Evolutionary conservation across 1,284 basidiomycete species (phyloP).

Genomic region (Schizophyllum amplum): DNA sequence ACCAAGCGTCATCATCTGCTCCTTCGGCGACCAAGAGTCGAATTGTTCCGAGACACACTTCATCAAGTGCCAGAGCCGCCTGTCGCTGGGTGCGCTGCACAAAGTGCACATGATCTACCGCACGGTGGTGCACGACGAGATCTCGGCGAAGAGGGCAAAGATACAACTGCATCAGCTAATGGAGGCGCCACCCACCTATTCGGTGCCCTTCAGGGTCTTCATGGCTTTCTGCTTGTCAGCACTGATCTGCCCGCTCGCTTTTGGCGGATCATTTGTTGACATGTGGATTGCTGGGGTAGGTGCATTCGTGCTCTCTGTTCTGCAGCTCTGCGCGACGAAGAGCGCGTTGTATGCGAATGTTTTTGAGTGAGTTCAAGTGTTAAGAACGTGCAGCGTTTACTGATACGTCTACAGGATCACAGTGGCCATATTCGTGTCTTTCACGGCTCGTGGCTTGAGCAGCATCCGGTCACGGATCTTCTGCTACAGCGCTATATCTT

Average conservation of each 20-base stretch:
- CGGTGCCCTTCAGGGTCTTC: slow-evolving; percentile 47
- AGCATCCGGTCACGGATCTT: slow-evolving; percentile 69
- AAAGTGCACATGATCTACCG: slow-evolving; percentile 73
- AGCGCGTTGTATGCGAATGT: slow-evolving; percentile 79
- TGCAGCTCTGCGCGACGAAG: slow-evolving; percentile 66
- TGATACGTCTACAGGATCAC: slow-evolving; percentile 52
- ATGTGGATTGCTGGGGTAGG: slow-evolving; percentile 70
- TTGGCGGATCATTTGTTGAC: slow-evolving; percentile 79
- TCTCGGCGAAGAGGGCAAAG: slow-evolving; percentile 67
- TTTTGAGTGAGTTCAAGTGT: slow-evolving; percentile 62
- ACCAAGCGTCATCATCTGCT: slow-evolving; percentile 75
- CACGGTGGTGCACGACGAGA: slow-evolving; percentile 76
- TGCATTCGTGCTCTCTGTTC: slow-evolving; percentile 54
- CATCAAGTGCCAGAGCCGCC: slow-evolving; percentile 65
- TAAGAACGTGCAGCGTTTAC: slow-evolving; percentile 3
- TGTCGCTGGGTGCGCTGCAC: slow-evolving; percentile 71
- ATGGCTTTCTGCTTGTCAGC: slow-evolving; percentile 66
- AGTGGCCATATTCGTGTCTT: slow-evolving; percentile 74
- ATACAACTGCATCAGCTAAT: slow-evolving; percentile 32
- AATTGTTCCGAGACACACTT: slow-evolving; percentile 79
- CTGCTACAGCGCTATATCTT: slow-evolving; percentile 84
- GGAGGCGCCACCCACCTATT: slow-evolving; percentile 50
- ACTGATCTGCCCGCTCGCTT: slow-evolving; percentile 75
- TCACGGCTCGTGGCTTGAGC: slow-evolving; percentile 70
- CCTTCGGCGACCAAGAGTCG: slow-evolving; percentile 73